These are phyloP conservation scores for Erythrobasidium hasegawianum DNA, from an alignment of 1,284 basidiomycete species.

Conservation along the genomic window DNA sequence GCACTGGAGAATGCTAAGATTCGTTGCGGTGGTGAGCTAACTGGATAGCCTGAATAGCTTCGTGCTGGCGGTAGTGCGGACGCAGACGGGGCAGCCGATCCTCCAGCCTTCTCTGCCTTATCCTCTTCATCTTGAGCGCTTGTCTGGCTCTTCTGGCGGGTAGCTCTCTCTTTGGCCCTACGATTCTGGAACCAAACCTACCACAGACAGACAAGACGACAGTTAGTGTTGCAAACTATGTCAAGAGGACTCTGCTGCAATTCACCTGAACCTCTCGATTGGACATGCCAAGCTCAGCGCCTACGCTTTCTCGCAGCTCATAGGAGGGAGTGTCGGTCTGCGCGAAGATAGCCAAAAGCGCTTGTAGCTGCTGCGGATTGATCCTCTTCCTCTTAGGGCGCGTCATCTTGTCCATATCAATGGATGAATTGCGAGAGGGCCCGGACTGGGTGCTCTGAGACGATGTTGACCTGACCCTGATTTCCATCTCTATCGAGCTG, in stretches of 20 bases:
- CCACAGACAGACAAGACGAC: background rate
- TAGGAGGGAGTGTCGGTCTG: conserved; percentile 43
- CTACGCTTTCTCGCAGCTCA: conserved; percentile 41
- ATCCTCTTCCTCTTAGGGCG: conserved; percentile 45
- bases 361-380: conserved; percentile 40
- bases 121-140: background rate
- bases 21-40: no score
- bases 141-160: conserved; percentile 35
- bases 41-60: no score
- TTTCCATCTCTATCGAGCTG: background rate
- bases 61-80: no score
- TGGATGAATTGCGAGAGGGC: background rate
- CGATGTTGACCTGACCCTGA: background rate
- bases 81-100: no score
- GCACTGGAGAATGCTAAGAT: no score
- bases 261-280: conserved; percentile 45
- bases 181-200: conserved; percentile 47
- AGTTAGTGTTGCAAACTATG: background rate
- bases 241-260: background rate
- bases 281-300: conserved; percentile 40
- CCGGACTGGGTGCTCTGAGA: background rate
- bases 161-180: conserved; percentile 41
- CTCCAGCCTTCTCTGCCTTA: no score
- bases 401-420: background rate
- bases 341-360: conserved; percentile 40